phyloP scores from a whole-genome alignment of 768 basidiomycete genomes.

The Termitomyces sp. region DNA sequence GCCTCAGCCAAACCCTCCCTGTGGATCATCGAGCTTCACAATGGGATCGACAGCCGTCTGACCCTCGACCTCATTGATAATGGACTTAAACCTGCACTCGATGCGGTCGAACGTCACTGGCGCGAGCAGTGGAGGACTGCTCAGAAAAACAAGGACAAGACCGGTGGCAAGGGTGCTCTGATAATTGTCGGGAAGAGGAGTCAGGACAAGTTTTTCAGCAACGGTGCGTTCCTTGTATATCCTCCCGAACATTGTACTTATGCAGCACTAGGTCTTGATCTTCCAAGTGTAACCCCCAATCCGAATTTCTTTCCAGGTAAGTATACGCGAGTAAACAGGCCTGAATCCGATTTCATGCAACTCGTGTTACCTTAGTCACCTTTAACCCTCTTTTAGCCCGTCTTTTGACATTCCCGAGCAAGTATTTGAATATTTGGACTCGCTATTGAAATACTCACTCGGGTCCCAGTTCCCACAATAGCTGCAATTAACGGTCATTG shows the following conservation, averaged over 20 bases:
- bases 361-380: constrained; percentile 38
- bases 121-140: constrained; percentile 41
- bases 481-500: constrained; percentile 82
- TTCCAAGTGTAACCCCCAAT: constrained; percentile 42
- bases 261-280: constrained; percentile 52
- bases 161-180: constrained; percentile 60
- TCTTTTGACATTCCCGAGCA: constrained; percentile 74
- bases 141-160: constrained; percentile 36
- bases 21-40: constrained; percentile 81
- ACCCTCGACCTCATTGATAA: constrained; percentile 50
- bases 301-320: constrained; percentile 63
- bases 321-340: constrained; percentile 10
- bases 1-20: constrained; percentile 47
- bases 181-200: constrained; percentile 69
- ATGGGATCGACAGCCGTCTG: constrained; percentile 70
- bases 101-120: constrained; percentile 73
- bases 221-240: constrained; percentile 38
- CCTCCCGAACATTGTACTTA: neutral
- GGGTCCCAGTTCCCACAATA: constrained; percentile 59
- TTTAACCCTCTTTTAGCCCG: constrained; percentile 70
- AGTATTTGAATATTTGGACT: constrained; percentile 15
- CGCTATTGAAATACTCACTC: neutral
- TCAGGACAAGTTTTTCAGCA: constrained; percentile 89
- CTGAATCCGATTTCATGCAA: neutral
- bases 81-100: constrained; percentile 64